Conservation (phyloP, 2,329 filamentous ascomycete species). For the Fusarium humuli region DNA sequence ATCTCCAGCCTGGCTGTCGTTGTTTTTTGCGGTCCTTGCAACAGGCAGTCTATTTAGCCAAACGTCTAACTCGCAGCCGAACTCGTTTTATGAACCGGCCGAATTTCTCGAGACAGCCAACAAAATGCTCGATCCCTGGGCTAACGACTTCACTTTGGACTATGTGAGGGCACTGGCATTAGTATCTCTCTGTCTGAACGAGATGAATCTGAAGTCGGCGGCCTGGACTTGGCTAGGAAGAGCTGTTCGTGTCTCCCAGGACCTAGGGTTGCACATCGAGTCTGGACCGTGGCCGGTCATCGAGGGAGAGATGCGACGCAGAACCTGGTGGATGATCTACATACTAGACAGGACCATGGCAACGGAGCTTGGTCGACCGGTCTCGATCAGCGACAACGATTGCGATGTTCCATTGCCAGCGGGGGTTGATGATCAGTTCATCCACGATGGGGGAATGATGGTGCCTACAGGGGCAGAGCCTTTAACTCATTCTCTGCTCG, state of each 20-base stretch:
- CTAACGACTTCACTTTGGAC: slow-evolving; percentile 80
- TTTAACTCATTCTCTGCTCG: slow-evolving; percentile 77
- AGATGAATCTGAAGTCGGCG: slow-evolving; percentile 86
- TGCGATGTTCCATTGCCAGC: slow-evolving; percentile 86
- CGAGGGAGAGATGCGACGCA: slow-evolving; percentile 85
- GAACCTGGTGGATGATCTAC: slow-evolving; percentile 96
- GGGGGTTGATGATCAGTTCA: slow-evolving; percentile 82
- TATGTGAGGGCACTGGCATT: slow-evolving; percentile 79
- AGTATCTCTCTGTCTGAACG: slow-evolving; percentile 81
- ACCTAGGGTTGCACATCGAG: slow-evolving; percentile 83
- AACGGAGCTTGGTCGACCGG: slow-evolving; percentile 82
- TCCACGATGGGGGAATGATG: slow-evolving; percentile 68
- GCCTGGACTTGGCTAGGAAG: slow-evolving; percentile 88
- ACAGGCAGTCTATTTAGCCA: slow-evolving; percentile 81
- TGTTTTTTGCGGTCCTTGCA: slow-evolving; percentile 86
- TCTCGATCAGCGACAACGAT: slow-evolving; percentile 87
- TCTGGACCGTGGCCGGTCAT: slow-evolving; percentile 77
- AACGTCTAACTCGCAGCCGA: slow-evolving; percentile 64
- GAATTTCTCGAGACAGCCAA: slow-evolving; percentile 79
- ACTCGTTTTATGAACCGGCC: slow-evolving; percentile 64
- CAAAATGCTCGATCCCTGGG: slow-evolving; percentile 81
- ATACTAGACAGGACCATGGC: slow-evolving; percentile 85
- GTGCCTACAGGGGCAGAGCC: slow-evolving; percentile 64
- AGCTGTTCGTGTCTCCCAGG: slow-evolving; percentile 83
- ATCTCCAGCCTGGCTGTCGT: slow-evolving; percentile 77